Evolutionary conservation across 2,329 filamentous ascomycete genomes (phyloP).

Genomic region (Escovopsis weberi): DNA sequence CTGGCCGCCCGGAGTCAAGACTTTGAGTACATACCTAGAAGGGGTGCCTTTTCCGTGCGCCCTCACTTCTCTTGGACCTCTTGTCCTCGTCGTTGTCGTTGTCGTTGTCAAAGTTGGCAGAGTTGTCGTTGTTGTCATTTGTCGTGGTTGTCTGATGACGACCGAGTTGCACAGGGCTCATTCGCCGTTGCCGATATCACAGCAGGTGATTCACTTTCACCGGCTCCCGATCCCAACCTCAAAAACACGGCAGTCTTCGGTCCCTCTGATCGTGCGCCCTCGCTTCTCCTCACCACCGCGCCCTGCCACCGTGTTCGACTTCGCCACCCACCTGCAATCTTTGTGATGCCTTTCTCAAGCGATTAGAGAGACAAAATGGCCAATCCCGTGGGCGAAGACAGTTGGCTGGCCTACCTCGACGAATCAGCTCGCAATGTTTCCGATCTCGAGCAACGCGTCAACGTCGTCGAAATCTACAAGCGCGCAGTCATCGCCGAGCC

Average conservation of each 20-base stretch:
- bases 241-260: neutral
- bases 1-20: no score
- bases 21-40: no score
- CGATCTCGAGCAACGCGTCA: conserved; percentile 52
- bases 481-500: conserved; percentile 57
- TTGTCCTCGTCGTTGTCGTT: no score
- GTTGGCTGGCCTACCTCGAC: conserved; percentile 64
- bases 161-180: no score
- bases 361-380: conserved; percentile 23
- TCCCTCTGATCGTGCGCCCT: neutral
- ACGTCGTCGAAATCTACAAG: conserved; percentile 57
- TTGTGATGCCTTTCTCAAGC: conserved; percentile 13
- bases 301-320: neutral
- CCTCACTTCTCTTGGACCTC: no score
- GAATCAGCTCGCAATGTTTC: conserved; percentile 49
- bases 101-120: no score
- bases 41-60: no score
- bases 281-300: neutral
- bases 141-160: no score
- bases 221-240: neutral
- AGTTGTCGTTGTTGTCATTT: no score
- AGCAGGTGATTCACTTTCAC: neutral
- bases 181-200: neutral
- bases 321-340: neutral
- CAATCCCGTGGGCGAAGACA: conserved; percentile 56